A percentile compares a stretch with the other conserved stretches of the same genome.
Evolutionary conservation across 371 early-diverging fungal genomes (phyloP).

Genomic region (Mycotypha africana): DNA sequence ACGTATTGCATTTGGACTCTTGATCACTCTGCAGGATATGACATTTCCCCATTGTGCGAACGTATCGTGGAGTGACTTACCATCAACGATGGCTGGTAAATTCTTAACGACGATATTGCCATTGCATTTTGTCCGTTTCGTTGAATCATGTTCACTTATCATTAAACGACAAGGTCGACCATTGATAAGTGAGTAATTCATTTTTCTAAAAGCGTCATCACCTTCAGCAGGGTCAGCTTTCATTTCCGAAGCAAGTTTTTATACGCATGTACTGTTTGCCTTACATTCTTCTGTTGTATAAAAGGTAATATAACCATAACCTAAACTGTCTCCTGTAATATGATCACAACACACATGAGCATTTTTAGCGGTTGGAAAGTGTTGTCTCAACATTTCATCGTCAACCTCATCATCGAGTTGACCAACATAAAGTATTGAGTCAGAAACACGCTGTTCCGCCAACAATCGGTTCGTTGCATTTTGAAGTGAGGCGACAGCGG

Average conservation of each 20-base stretch:
- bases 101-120: constrained; percentile 99
- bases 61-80: constrained; percentile 96
- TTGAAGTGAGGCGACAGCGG: constrained; percentile 10
- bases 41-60: constrained; percentile 99
- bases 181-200: constrained; percentile 92
- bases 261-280: background rate
- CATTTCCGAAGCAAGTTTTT: no score
- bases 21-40: constrained; percentile 96
- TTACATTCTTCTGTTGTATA: constrained; percentile 64
- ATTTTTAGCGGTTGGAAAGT: constrained; percentile 86
- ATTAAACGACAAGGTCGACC: constrained; percentile 94
- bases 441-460: constrained; percentile 21
- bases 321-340: constrained; percentile 89
- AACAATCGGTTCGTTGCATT: constrained; percentile 7
- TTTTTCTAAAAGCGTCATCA: constrained; percentile 79
- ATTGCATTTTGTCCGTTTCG: constrained; percentile 75
- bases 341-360: constrained; percentile 97
- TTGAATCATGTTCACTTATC: constrained; percentile 97
- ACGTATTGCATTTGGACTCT: constrained; percentile 62
- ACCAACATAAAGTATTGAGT: constrained; percentile 86
- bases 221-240: no score
- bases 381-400: constrained; percentile 89
- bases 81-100: constrained; percentile 89
- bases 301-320: constrained; percentile 98
- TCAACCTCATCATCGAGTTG: constrained; percentile 89